A percentile compares a stretch with the other conserved stretches of the same genome.
These are phyloP conservation scores for Suillus paluster DNA, from an alignment of 768 basidiomycete species.

Conservation along the genomic window DNA sequence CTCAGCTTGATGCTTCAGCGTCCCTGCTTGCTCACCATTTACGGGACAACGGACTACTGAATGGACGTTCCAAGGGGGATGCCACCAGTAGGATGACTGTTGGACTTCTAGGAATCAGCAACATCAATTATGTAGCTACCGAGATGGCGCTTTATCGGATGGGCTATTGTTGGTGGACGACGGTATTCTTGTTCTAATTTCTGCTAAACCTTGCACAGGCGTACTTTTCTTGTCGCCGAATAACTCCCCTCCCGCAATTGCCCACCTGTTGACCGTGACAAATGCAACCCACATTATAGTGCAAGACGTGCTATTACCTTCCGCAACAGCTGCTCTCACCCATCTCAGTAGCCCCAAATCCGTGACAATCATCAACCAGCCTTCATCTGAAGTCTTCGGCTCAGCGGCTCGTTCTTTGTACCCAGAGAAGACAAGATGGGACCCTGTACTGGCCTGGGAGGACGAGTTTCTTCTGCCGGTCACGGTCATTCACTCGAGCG, in stretches of 20 bases:
- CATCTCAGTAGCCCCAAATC: conserved; percentile 25
- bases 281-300: conserved; percentile 26
- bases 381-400: conserved; percentile 21
- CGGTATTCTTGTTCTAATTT: not conserved
- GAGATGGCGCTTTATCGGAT: conserved; percentile 33
- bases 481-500: conserved; percentile 31
- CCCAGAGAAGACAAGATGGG: conserved; percentile 29
- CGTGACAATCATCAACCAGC: conserved; percentile 26
- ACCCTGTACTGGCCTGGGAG: conserved; percentile 23
- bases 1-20: conserved; percentile 29
- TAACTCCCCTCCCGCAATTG: conserved; percentile 51
- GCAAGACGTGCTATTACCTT: conserved; percentile 19
- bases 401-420: conserved; percentile 17
- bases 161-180: conserved; percentile 32
- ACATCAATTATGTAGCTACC: conserved; percentile 30
- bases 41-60: conserved; percentile 20
- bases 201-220: conserved; percentile 11
- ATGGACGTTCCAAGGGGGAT: conserved; percentile 29
- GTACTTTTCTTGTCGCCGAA: conserved; percentile 45
- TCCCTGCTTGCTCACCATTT: conserved; percentile 30
- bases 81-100: conserved; percentile 28
- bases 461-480: conserved; percentile 25
- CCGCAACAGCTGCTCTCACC: conserved; percentile 19
- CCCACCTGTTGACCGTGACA: conserved; percentile 43
- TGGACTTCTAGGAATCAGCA: conserved; percentile 30